Conservation (phyloP, 1,139 yeast species). For the Wickerhamiella pararugosa region DNA sequence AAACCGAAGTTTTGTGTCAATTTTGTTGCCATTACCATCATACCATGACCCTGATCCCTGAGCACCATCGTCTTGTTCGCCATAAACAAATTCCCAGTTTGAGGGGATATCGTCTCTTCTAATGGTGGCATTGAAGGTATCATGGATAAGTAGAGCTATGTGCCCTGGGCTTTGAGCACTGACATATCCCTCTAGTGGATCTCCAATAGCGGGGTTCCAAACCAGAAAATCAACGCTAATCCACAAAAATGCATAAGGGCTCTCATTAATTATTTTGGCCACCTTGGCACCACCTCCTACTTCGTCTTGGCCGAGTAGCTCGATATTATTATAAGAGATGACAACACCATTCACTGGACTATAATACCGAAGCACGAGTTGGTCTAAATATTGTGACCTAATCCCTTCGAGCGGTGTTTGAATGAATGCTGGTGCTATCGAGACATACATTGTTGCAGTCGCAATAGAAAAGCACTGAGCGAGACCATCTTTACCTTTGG, state of each 20-base stretch:
- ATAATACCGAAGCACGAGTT: constrained; percentile 71
- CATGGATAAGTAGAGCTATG: constrained; percentile 78
- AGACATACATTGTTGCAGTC: constrained; percentile 55
- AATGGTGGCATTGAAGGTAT: constrained; percentile 88
- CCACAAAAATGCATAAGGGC: constrained; percentile 87
- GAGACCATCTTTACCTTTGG: constrained; percentile 23
- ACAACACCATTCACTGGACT: constrained; percentile 68
- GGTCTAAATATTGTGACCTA: constrained; percentile 76
- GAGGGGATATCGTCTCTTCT: constrained; percentile 71
- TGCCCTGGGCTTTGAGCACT: constrained; percentile 93
- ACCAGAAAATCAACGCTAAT: constrained; percentile 65
- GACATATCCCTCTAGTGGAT: constrained; percentile 66
- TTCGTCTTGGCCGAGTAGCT: constrained; percentile 28
- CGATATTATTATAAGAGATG: constrained; percentile 55
- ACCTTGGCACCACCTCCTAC: constrained; percentile 28
- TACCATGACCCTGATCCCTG: constrained; percentile 60
- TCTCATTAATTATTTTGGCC: constrained; percentile 59
- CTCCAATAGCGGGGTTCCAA: constrained; percentile 85
- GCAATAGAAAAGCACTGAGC: constrained; percentile 52
- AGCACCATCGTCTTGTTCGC: constrained; percentile 32
- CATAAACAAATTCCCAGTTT: constrained; percentile 70
- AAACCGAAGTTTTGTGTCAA: constrained; percentile 72
- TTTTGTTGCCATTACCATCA: constrained; percentile 52
- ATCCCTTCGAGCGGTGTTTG: constrained; percentile 62
- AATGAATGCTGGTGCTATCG: constrained; percentile 70